Evolutionary conservation across 495 filamentous ascomycete genomes (phyloP).

Genomic region (Hypoxylon intermedium): DNA sequence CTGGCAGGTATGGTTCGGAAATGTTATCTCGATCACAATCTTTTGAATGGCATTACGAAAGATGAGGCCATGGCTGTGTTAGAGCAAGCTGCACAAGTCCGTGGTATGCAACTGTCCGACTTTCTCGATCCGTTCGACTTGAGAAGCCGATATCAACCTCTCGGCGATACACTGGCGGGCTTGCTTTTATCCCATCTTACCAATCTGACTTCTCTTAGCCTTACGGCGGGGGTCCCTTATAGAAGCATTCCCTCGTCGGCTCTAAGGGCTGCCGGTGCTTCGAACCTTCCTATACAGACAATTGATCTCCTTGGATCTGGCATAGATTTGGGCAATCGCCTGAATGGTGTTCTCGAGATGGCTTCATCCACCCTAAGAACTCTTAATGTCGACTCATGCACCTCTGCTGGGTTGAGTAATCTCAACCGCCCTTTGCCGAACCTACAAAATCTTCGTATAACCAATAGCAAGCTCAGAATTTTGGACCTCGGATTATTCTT

Average conservation of each 20-base stretch:
- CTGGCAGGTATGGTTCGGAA: constrained; percentile 12
- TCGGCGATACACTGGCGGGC: constrained; percentile 8
- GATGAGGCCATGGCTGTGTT: constrained; percentile 8
- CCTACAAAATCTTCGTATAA: constrained; percentile 24
- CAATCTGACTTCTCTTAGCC: constrained; percentile 13
- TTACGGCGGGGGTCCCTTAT: neutral
- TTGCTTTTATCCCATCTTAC: constrained; percentile 29
- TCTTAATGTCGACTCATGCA: constrained; percentile 18
- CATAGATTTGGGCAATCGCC: neutral
- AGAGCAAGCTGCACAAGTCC: constrained; percentile 8
- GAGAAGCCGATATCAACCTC: constrained; percentile 7
- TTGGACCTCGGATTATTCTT: constrained; percentile 14
- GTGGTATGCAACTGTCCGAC: constrained; percentile 22
- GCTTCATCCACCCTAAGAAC: constrained; percentile 14
- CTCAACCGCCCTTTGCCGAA: constrained; percentile 16
- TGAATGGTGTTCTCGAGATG: constrained; percentile 26
- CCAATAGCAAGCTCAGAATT: constrained; percentile 2
- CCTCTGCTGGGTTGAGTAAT: neutral
- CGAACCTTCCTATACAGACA: constrained; percentile 18
- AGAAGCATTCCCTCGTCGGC: constrained; percentile 14
- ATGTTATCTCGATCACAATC: constrained; percentile 1
- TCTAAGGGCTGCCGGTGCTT: constrained; percentile 25
- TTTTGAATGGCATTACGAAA: neutral
- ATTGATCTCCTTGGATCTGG: constrained; percentile 16
- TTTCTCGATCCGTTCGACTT: constrained; percentile 23